These are phyloP conservation scores for Xylaria sp. DNA, from an alignment of 2,329 filamentous ascomycete genomes.

Conservation along the genomic window DNA sequence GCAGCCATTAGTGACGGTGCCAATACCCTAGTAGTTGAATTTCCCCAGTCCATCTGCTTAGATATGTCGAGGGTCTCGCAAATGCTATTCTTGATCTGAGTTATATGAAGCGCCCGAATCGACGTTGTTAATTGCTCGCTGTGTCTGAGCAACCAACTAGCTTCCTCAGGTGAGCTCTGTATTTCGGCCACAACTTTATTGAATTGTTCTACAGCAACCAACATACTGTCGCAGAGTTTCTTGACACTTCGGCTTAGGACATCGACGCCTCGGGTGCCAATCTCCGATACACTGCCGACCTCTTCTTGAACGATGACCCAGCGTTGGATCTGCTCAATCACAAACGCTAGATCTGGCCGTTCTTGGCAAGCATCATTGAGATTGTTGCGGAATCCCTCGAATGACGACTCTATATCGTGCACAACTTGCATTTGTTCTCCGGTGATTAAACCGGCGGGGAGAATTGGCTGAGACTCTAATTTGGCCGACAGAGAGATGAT, in stretches of 20 bases:
- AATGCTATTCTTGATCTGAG: constrained; percentile 62
- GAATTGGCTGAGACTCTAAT: constrained; percentile 56
- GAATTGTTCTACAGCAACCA: constrained; percentile 82
- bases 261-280: constrained; percentile 47
- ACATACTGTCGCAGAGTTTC: constrained; percentile 75
- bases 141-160: constrained; percentile 70
- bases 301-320: constrained; percentile 65
- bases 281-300: constrained; percentile 24
- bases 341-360: constrained; percentile 70
- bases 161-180: constrained; percentile 69
- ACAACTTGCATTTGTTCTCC: constrained; percentile 51
- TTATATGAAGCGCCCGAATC: constrained; percentile 68
- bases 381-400: constrained; percentile 54
- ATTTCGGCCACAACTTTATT: constrained; percentile 65
- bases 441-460: constrained; percentile 65
- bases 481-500: constrained; percentile 58
- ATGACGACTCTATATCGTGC: constrained; percentile 50
- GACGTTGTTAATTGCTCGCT: constrained; percentile 64
- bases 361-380: constrained; percentile 57
- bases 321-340: constrained; percentile 71
- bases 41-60: constrained; percentile 54
- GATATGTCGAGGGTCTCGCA: constrained; percentile 42
- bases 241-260: constrained; percentile 69
- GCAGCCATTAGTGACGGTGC: constrained; percentile 69
- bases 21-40: constrained; percentile 55